Conservation (phyloP, 1,139 yeast genomes). For the Kodamaea arcana region DNA sequence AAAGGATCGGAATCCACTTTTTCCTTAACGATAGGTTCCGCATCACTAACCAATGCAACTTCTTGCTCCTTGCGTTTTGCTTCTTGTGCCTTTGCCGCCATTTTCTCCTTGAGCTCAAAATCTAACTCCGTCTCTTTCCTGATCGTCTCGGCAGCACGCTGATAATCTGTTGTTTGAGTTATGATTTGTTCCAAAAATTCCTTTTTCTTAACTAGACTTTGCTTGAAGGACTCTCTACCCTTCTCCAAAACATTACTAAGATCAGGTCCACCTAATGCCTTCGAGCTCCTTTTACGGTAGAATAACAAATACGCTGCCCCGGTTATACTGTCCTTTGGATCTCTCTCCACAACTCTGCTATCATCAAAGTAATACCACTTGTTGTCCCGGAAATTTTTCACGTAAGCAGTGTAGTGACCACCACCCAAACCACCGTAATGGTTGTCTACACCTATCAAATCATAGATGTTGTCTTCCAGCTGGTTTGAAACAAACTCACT, state of each 20-base stretch:
- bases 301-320: constrained; percentile 87
- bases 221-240: constrained; percentile 11
- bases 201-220: constrained; percentile 10
- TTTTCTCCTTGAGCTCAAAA: constrained; percentile 14
- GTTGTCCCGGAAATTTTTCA: constrained; percentile 68
- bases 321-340: constrained; percentile 61
- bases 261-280: constrained; percentile 34
- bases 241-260: constrained; percentile 15
- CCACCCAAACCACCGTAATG: constrained; percentile 97
- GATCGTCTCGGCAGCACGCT: constrained; percentile 7
- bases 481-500: constrained; percentile 42
- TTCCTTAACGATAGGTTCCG: constrained; percentile 8
- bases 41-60: constrained; percentile 3
- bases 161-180: constrained; percentile 1
- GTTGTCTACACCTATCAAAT: constrained; percentile 87
- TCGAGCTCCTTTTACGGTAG: constrained; percentile 55
- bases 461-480: constrained; percentile 52
- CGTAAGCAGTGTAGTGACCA: constrained; percentile 94
- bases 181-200: constrained; percentile 17
- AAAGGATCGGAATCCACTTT: constrained; percentile 10
- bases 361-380: constrained; percentile 93
- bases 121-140: constrained; percentile 10
- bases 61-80: constrained; percentile 7
- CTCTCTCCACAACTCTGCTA: constrained; percentile 62
- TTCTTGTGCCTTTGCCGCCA: constrained; percentile 4